Evolutionary conservation across 108 stramenopile species (phyloP).

Genomic region (Epithemia pelagica): DNA sequence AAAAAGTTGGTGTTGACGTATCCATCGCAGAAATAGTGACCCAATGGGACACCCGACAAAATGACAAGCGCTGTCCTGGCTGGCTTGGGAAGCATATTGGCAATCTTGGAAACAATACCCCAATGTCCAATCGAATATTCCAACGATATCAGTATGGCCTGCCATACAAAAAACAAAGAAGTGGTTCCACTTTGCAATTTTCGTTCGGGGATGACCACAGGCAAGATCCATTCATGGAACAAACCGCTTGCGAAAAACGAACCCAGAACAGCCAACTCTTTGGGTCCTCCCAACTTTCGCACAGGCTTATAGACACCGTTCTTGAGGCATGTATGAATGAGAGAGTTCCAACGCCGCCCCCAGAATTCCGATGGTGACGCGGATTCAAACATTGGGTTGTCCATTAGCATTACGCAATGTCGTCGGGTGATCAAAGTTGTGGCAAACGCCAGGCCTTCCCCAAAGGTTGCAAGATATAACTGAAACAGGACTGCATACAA

Average conservation of each 20-base stretch:
- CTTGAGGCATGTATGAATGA: constrained; percentile 61
- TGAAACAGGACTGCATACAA: constrained; percentile 39
- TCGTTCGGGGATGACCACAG: neutral
- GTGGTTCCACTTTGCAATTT: constrained; percentile 18
- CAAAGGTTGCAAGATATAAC: constrained; percentile 48
- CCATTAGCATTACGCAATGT: constrained; percentile 26
- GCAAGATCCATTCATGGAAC: constrained; percentile 67
- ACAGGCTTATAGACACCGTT: constrained; percentile 64
- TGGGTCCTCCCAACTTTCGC: constrained; percentile 17
- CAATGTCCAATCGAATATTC: constrained; percentile 19
- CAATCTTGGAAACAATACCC: neutral
- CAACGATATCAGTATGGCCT: constrained; percentile 37
- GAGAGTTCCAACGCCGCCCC: constrained; percentile 60
- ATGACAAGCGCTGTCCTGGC: constrained; percentile 36
- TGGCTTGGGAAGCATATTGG: constrained; percentile 19
- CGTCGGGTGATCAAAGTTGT: constrained; percentile 24
- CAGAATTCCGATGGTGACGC: constrained; percentile 59
- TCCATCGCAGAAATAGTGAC: constrained; percentile 54
- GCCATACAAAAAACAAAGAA: constrained; percentile 60
- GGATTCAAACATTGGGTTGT: constrained; percentile 47
- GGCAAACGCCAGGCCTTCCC: constrained; percentile 32
- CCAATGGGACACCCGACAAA: constrained; percentile 38
- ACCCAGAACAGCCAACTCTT: constrained; percentile 25
- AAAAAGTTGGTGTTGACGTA: constrained; percentile 49
- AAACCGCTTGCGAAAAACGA: constrained; percentile 60